A percentile compares a stretch with the other conserved stretches of the same genome.
These are phyloP conservation scores for Pseudocercospora crystallina DNA, from an alignment of 2,329 filamentous ascomycete species.

Conservation along the genomic window DNA sequence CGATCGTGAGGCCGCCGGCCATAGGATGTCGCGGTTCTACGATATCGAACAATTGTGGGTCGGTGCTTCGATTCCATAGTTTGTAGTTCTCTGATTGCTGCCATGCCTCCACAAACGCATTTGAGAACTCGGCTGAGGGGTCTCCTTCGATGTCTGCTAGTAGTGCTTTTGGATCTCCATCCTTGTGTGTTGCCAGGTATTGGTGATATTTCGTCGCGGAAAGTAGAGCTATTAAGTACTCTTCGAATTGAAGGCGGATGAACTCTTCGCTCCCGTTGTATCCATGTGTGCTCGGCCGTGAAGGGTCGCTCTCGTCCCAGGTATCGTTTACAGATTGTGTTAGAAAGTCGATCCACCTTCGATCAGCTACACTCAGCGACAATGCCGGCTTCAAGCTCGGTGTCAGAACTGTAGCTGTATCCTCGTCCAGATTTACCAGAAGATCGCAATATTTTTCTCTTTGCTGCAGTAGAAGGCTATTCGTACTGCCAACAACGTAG, in stretches of 20 bases:
- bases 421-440: slow-evolving; percentile 91
- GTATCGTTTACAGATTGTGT: slow-evolving; percentile 93
- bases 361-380: slow-evolving; percentile 77
- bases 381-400: slow-evolving; percentile 74
- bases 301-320: slow-evolving; percentile 90
- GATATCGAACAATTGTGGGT: slow-evolving; percentile 89
- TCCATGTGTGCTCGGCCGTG: slow-evolving; percentile 87
- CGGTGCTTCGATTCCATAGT: slow-evolving; percentile 72
- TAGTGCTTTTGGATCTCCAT: slow-evolving; percentile 57
- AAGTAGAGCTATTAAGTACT: slow-evolving; percentile 87
- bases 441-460: slow-evolving; percentile 96
- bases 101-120: slow-evolving; percentile 87
- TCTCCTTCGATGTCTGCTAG: slow-evolving; percentile 72
- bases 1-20: slow-evolving; percentile 86
- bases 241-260: slow-evolving; percentile 94
- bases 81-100: slow-evolving; percentile 84
- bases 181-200: slow-evolving; percentile 44
- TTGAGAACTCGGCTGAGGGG: slow-evolving; percentile 77
- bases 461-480: slow-evolving; percentile 88
- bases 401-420: slow-evolving; percentile 79
- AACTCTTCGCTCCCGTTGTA: slow-evolving; percentile 97
- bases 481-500: slow-evolving; percentile 95
- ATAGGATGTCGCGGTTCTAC: slow-evolving; percentile 91
- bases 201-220: slow-evolving; percentile 84
- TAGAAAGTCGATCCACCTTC: slow-evolving; percentile 94